A percentile compares a stretch with the other conserved stretches of the same genome.
Conservation (phyloP, 2,329 filamentous ascomycete genomes). For the Trichoderma cornu-damae region DNA sequence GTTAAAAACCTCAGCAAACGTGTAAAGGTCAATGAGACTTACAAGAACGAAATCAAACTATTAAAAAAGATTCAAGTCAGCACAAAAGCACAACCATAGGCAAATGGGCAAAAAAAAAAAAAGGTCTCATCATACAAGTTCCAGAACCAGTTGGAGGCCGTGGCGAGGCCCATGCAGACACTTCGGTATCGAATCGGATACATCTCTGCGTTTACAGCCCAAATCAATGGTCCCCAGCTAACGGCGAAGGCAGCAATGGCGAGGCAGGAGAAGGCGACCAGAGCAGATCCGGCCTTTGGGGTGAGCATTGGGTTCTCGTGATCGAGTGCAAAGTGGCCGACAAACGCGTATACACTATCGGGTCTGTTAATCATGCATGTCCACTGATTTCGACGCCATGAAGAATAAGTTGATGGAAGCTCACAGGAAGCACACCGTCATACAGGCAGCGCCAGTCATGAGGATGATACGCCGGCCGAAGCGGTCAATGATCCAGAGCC, state of each 20-base stretch:
- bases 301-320: conserved; percentile 10
- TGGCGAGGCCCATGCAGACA: conserved; percentile 9
- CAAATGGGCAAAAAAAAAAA: not conserved
- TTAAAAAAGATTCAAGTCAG: not conserved
- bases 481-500: conserved; percentile 6
- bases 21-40: not conserved
- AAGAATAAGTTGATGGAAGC: not conserved
- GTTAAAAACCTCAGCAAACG: not conserved
- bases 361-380: not conserved
- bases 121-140: not conserved
- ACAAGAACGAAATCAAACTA: conserved; percentile 16
- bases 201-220: conserved; percentile 11
- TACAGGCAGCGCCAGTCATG: conserved; percentile 4
- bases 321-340: conserved; percentile 11
- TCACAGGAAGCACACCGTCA: conserved; percentile 17
- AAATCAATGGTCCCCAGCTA: conserved; percentile 8
- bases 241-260: conserved; percentile 12
- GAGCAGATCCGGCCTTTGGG: conserved; percentile 12
- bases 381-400: not conserved
- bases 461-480: conserved; percentile 4
- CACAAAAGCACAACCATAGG: not conserved
- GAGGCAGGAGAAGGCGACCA: conserved; percentile 10
- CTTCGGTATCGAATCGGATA: conserved; percentile 12
- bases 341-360: conserved; percentile 10
- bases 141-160: conserved; percentile 14